phyloP scores from a whole-genome alignment of 139 green algal genomes.

The Chlamydomonas applanata region DNA sequence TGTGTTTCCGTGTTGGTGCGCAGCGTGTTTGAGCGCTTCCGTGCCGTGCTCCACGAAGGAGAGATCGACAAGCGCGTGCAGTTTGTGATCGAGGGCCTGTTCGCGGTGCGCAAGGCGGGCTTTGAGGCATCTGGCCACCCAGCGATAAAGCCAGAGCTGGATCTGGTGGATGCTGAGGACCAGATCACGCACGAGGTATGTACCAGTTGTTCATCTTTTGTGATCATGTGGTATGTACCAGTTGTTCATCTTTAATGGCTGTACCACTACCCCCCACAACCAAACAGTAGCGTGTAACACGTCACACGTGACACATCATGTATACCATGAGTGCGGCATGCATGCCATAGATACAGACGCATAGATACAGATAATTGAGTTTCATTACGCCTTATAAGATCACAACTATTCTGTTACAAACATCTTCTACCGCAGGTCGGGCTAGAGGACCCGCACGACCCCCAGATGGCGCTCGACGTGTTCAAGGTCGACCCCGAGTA shows the following conservation, averaged over 20 bases:
- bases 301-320: too few relatives aligned
- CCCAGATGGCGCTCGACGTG: conserved; percentile 83
- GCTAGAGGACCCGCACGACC: conserved; percentile 48
- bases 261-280: not conserved
- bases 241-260: too few relatives aligned
- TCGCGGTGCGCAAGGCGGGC: conserved; percentile 81
- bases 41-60: conserved; percentile 88
- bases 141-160: conserved; percentile 74
- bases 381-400: too few relatives aligned
- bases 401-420: too few relatives aligned
- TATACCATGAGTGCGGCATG: too few relatives aligned
- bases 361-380: too few relatives aligned
- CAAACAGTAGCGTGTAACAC: not conserved
- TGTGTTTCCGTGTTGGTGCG: not conserved
- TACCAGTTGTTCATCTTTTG: too few relatives aligned
- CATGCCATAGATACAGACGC: too few relatives aligned
- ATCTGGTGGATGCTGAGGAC: conserved; percentile 93
- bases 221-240: too few relatives aligned
- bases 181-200: conserved; percentile 94
- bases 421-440: not conserved
- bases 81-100: conserved; percentile 95
- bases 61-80: conserved; percentile 83
- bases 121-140: conserved; percentile 73
- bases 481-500: conserved; percentile 87
- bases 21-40: conserved; percentile 90